Conservation (phyloP, 345 rosid genomes). For the Syzygium aqueum region DNA sequence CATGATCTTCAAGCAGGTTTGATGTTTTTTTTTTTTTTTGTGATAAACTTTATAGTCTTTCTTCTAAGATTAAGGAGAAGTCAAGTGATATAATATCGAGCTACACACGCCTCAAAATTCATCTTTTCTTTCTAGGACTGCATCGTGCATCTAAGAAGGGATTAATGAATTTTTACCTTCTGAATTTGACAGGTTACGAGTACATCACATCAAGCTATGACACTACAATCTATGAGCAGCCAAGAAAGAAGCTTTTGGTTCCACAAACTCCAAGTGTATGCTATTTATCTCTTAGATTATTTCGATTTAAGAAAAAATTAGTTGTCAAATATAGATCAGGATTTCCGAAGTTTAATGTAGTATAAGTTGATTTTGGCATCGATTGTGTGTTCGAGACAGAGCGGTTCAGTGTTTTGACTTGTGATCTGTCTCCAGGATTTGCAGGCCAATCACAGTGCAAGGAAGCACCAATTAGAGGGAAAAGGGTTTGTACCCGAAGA, state of each 20-base stretch:
- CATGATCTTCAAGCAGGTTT: conserved; percentile 24
- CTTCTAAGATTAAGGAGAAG: background rate
- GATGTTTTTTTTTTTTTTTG: background rate
- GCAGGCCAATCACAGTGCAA: conserved; percentile 4
- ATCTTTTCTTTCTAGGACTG: background rate
- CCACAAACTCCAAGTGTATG: background rate
- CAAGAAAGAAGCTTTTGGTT: background rate
- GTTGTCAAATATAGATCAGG: background rate
- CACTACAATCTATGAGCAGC: background rate
- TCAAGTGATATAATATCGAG: background rate
- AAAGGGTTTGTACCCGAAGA: background rate
- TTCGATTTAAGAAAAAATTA: background rate
- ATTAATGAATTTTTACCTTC: background rate
- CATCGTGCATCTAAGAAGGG: background rate
- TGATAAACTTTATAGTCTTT: background rate
- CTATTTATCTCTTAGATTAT: background rate
- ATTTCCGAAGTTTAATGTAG: background rate
- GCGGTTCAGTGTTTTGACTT: background rate
- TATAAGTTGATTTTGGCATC: background rate
- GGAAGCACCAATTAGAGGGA: conserved; percentile 11
- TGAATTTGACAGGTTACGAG: background rate
- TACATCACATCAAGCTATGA: background rate
- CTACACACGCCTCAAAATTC: background rate
- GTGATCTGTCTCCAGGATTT: background rate
- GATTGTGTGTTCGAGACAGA: background rate